phyloP scores from a whole-genome alignment of 805 yeast genomes.

The Saturnispora serradocipensis region DNA sequence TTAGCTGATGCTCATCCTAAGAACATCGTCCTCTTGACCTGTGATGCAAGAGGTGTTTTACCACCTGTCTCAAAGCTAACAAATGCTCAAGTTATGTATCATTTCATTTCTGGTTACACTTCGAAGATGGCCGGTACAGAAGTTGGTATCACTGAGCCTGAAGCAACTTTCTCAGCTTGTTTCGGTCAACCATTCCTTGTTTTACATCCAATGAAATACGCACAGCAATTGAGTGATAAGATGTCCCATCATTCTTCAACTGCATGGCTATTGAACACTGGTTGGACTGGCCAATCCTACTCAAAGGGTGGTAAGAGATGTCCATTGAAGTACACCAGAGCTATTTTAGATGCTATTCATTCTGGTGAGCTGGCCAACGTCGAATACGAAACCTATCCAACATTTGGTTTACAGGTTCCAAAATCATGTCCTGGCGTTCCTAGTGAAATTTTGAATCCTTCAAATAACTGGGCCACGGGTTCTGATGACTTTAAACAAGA shows the following conservation, averaged over 20 bases:
- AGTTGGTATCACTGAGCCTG: conserved; percentile 97
- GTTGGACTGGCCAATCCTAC: conserved; percentile 96
- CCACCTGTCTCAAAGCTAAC: conserved; percentile 94
- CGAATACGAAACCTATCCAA: conserved; percentile 76
- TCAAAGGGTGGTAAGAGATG: conserved; percentile 94
- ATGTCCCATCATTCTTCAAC: conserved; percentile 79
- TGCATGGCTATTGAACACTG: conserved; percentile 97
- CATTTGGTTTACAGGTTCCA: conserved; percentile 84
- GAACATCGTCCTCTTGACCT: conserved; percentile 84
- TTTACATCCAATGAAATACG: conserved; percentile 95
- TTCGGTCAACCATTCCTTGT: conserved; percentile 99
- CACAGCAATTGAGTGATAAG: conserved; percentile 90
- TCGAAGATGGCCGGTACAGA: conserved; percentile 99
- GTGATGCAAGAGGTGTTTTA: conserved; percentile 96
- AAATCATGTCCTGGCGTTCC: conserved; percentile 78
- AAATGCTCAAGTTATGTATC: conserved; percentile 97
- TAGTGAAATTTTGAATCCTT: conserved; percentile 73
- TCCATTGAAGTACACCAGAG: conserved; percentile 95
- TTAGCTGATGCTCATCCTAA: conserved; percentile 83
- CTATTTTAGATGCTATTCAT: conserved; percentile 89
- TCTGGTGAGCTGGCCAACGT: conserved; percentile 76
- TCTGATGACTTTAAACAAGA: conserved; percentile 41
- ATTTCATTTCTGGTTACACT: conserved; percentile 96
- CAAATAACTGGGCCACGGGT: conserved; percentile 67
- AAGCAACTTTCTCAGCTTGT: conserved; percentile 96